Evolutionary conservation across 1,284 basidiomycete genomes (phyloP), one percentile per base, ranked within the genome.

Genomic region (Moesziomyces sp.): DNA sequence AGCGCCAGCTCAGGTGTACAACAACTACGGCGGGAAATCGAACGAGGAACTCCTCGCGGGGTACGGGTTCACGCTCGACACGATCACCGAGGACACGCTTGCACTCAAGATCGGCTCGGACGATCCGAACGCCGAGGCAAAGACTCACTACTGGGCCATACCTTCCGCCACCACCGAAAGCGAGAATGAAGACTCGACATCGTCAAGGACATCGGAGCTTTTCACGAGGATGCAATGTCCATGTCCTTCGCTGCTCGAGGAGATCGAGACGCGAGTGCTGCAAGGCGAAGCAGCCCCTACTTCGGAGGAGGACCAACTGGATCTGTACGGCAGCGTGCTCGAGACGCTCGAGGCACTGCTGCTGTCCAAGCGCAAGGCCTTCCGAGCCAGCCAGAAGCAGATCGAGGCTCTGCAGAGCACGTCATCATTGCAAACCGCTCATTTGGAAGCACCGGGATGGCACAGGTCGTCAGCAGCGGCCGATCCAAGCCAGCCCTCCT

Each of bases 11-110:
- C 81, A 83, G 52, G 76, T 82, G 14, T 81, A 70, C 43, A 83
- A 83, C 59, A 83, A 81, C 28, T 83, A 83, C 52, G 82, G 82
- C 3, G 77, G 80, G 11, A 83, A 83, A 50, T 75, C 70, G 35
- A 83, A 81, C 58, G 81, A 83, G 30, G 81, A 82, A 38, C 64
- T 83, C 7, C 54, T 81, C 1, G 53, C 62, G 13, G 65, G 67
- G 10, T 83, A 83, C 30, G 82, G 78, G 2, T 83, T 83, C 43
- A 70, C 71, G 0, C 44, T 79, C 26, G 52, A 60, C 0, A 69
- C 45, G 1, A 48, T 40, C 1, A 58, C 47, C 3, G 80, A 82
- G 16, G 80, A 82, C 38, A 66, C 71, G 16, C 52, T 82, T 4
- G 65, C 71, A n/a, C 51, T 82, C 8, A 61, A 64, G 21, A 34